Percentiles rank a stretch among this genome's conserved stretches.
These are phyloP conservation scores for Suillus paluster DNA, from an alignment of 768 basidiomycete species.

Conservation along the genomic window DNA sequence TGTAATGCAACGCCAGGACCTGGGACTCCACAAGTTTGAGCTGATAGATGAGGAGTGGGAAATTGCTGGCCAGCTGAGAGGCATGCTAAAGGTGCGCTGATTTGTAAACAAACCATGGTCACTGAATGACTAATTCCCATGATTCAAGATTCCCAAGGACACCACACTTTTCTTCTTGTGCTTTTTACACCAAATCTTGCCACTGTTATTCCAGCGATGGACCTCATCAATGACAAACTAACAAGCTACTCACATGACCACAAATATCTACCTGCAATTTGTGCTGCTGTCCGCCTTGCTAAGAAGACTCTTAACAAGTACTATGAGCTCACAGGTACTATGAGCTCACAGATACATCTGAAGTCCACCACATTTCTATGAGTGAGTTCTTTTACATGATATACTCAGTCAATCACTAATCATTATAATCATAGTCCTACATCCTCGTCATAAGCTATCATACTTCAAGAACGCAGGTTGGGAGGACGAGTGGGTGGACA, in stretches of 20 bases:
- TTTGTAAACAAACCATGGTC: neutral
- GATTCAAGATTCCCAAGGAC: slow-evolving; percentile 25
- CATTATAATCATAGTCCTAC: slow-evolving; percentile 31
- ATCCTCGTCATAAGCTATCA: slow-evolving; percentile 39
- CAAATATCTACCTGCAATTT: slow-evolving; percentile 18
- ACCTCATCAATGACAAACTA: slow-evolving; percentile 31
- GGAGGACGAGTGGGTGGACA: slow-evolving; percentile 34
- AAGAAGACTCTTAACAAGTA: slow-evolving; percentile 25
- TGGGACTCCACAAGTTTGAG: slow-evolving; percentile 19
- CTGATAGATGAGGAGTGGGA: slow-evolving; percentile 20
- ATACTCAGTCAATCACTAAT: neutral
- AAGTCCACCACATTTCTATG: slow-evolving; percentile 29
- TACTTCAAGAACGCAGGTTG: slow-evolving; percentile 38
- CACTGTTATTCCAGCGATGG: slow-evolving; percentile 38
- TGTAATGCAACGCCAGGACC: slow-evolving; percentile 17
- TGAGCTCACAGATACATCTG: slow-evolving; percentile 15
- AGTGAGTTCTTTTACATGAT: slow-evolving; percentile 17
- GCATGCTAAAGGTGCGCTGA: slow-evolving; percentile 25
- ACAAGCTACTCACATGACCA: slow-evolving; percentile 9
- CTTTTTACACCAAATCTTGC: slow-evolving; percentile 23
- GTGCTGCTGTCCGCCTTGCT: slow-evolving; percentile 15
- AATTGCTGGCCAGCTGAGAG: slow-evolving; percentile 15
- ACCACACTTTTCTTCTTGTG: slow-evolving; percentile 30
- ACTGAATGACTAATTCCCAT: neutral
- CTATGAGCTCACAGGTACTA: neutral